phyloP scores from a whole-genome alignment of 805 yeast genomes.

The Yamadazyma takamatsuzukensis region DNA sequence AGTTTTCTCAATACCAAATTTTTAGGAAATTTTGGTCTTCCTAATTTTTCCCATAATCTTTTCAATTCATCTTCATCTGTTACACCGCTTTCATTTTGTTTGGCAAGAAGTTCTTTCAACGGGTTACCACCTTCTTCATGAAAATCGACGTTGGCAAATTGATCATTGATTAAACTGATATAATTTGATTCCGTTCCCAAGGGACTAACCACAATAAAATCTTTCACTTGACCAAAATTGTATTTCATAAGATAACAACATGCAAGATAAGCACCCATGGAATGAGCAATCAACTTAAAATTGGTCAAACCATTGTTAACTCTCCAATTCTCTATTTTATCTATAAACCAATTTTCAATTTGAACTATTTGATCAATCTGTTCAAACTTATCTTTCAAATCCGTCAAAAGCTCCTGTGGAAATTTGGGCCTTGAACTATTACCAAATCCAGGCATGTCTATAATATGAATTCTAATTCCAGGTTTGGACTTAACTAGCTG shows the following conservation, averaged over 20 bases:
- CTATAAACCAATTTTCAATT: slow-evolving; percentile 41
- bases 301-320: slow-evolving; percentile 14
- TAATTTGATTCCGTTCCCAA: slow-evolving; percentile 42
- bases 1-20: slow-evolving; percentile 24
- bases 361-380: slow-evolving; percentile 29
- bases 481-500: slow-evolving; percentile 24
- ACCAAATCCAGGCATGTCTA: slow-evolving; percentile 43
- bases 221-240: slow-evolving; percentile 22
- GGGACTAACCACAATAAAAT: slow-evolving; percentile 33
- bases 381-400: slow-evolving; percentile 16
- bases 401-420: slow-evolving; percentile 25
- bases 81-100: slow-evolving; percentile 12
- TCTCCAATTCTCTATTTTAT: slow-evolving; percentile 37
- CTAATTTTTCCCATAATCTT: slow-evolving; percentile 29
- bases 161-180: slow-evolving; percentile 29
- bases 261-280: slow-evolving; percentile 42
- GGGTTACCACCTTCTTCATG: slow-evolving; percentile 35
- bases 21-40: slow-evolving; percentile 36
- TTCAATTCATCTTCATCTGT: slow-evolving; percentile 15
- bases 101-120: slow-evolving; percentile 25
- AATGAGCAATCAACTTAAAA: slow-evolving; percentile 36
- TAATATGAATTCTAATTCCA: slow-evolving; percentile 34
- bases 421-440: slow-evolving; percentile 39
- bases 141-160: slow-evolving; percentile 28
- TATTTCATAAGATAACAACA: slow-evolving; percentile 40